phyloP scores from a whole-genome alignment of 2,329 filamentous ascomycete species.

The Aspergillus sp. region DNA sequence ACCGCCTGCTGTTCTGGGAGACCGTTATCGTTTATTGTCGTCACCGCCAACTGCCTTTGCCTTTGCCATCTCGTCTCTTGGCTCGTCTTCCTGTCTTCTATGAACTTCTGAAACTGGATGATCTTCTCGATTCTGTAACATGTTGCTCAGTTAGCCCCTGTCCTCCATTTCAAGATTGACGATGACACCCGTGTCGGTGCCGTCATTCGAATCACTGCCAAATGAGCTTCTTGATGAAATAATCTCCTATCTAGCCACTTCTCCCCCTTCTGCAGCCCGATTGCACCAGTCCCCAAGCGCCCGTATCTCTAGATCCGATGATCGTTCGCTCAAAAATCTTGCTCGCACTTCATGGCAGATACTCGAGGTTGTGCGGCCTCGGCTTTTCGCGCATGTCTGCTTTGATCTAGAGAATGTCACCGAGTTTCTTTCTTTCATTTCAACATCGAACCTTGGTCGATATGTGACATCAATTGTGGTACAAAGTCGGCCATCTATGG shows the following conservation, averaged over 20 bases:
- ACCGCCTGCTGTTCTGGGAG: background rate
- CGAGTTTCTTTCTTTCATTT: conserved; percentile 42
- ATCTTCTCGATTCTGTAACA: background rate
- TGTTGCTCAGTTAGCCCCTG: background rate
- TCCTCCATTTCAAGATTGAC: conserved; percentile 5
- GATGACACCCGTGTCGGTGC: conserved; percentile 18
- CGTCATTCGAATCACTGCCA: conserved; percentile 49
- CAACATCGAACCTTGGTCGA: conserved; percentile 27
- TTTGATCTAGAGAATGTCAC: conserved; percentile 37
- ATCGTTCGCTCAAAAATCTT: conserved; percentile 53
- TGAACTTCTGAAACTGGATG: background rate
- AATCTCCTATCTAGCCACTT: conserved; percentile 53
- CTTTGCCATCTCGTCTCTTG: background rate
- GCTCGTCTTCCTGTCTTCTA: background rate
- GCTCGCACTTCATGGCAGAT: conserved; percentile 57
- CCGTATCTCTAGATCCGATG: conserved; percentile 40
- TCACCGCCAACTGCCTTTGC: background rate
- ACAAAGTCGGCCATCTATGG: conserved; percentile 42
- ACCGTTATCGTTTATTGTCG: background rate
- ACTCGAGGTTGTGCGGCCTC: conserved; percentile 52
- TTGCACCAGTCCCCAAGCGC: conserved; percentile 53
- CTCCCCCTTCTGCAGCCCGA: conserved; percentile 50
- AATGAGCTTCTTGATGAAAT: conserved; percentile 62
- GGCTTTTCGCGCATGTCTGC: conserved; percentile 58
- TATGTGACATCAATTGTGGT: conserved; percentile 52